Base-by-base conservation (phyloP, 2,329 filamentous ascomycete genomes). In the Fusarium metavorans region DNA sequence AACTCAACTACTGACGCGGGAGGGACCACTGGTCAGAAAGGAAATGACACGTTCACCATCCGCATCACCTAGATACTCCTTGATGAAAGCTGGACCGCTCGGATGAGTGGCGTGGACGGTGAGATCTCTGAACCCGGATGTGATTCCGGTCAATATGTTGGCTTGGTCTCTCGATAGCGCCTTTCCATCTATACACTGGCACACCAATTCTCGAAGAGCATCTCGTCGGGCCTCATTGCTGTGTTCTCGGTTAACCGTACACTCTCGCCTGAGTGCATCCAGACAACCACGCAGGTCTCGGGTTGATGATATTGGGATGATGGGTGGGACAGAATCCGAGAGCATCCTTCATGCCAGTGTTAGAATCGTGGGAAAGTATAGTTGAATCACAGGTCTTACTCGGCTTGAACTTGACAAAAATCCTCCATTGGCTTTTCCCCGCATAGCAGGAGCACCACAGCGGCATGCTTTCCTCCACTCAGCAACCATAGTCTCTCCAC, bases 371-470 rank as follows among this genome's bases (percentile, higher is more conserved):
- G 35, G 48, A 32, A 27, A 27, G 5, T n/a, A 18, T 14, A 32
- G 10, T 50, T 9, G 34, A 34, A 11, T 14, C 23, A 6, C 14
- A 6, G 23, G 7, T 13, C 88, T 86, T 84, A 78, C 58, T 85
- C 79, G 27, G 27, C 34, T 61, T 90, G 87, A 39, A 90, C 77
- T 18, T 77, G 79, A 80, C 84, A 83, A 63, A 87, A 82, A 1
- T 77, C 61, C 32, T 79, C 76, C 75, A 84, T 81, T 34, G 81
- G 64, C 14, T 74, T 77, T 13, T 76, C 71, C 5, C 81, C 78
- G 43, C 79, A 77, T 45, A 88, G 72, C 18, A 89, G 79, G 62
- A 89, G 85, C 18, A 89, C 57, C 30, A 88, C 77, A n/a, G 82
- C 87, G 11, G 81, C 76, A 64, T 85, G 80, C 64, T 76, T 78